These are phyloP conservation scores for Dichotomopilus funicola DNA, from an alignment of 2,329 filamentous ascomycete genomes.

Conservation along the genomic window DNA sequence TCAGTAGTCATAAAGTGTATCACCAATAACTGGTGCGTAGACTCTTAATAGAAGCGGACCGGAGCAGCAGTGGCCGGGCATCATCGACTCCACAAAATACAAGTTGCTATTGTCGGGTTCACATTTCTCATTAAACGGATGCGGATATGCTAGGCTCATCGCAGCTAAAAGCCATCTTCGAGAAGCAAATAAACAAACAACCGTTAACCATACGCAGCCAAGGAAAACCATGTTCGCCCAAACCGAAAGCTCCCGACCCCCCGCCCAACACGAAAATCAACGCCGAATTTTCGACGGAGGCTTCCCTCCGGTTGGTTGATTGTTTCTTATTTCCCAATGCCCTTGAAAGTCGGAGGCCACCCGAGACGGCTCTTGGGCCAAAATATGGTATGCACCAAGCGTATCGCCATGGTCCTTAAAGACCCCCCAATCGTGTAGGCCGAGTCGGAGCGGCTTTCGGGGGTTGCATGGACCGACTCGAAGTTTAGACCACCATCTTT, in stretches of 20 bases:
- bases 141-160: conserved; percentile 1
- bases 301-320: too few relatives aligned
- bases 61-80: background rate
- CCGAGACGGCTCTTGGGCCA: too few relatives aligned
- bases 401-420: background rate
- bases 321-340: too few relatives aligned
- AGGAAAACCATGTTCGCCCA: background rate
- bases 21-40: background rate
- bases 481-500: conserved; percentile 72
- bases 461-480: background rate
- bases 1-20: conserved; percentile 1
- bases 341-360: too few relatives aligned
- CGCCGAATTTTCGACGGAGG: background rate
- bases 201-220: background rate
- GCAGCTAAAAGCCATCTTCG: background rate
- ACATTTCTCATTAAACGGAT: background rate
- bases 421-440: background rate
- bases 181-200: background rate
- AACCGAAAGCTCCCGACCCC: background rate
- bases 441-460: background rate
- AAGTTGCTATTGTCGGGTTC: background rate
- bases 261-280: background rate
- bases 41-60: background rate
- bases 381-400: too few relatives aligned
- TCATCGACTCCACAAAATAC: background rate